Evolutionary conservation across 2,329 filamentous ascomycete species (phyloP).

Genomic region (Pyrenophora graminea): DNA sequence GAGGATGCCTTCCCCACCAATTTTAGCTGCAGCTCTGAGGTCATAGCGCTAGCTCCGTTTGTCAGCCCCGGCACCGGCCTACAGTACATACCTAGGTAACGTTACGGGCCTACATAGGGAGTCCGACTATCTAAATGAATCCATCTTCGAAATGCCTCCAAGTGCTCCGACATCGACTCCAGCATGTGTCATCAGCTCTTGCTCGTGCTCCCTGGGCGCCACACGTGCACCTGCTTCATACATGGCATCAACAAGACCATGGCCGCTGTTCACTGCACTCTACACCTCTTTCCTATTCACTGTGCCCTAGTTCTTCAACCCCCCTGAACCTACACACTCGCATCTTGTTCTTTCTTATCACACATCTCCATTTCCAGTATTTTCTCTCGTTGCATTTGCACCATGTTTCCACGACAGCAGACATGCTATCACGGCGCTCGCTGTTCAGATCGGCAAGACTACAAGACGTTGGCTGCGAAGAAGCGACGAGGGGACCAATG

Average conservation of each 20-base stretch:
- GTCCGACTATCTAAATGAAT: too few species aligned
- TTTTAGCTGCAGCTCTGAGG: slow-evolving; percentile 9
- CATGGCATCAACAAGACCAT: background rate
- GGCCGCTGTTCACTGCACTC: background rate
- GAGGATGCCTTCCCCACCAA: slow-evolving; percentile 14
- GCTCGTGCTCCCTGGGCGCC: too few species aligned
- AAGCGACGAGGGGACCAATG: background rate
- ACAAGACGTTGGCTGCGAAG: slow-evolving; percentile 9
- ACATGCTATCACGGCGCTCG: slow-evolving; percentile 14
- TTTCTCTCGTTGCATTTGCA: slow-evolving; percentile 7
- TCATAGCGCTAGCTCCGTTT: slow-evolving; percentile 12
- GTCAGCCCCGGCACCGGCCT: background rate
- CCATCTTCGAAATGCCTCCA: too few species aligned
- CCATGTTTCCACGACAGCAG: slow-evolving; percentile 24
- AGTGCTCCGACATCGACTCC: too few species aligned
- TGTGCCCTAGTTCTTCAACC: background rate
- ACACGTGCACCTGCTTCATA: too few species aligned
- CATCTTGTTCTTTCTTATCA: slow-evolving; percentile 10
- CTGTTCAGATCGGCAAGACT: slow-evolving; percentile 17
- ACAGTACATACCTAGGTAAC: too few species aligned
- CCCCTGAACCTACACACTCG: slow-evolving; percentile 3
- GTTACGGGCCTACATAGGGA: too few species aligned
- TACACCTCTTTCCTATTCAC: background rate
- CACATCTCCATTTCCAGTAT: slow-evolving; percentile 15
- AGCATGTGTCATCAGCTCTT: too few species aligned